Base-by-base conservation (phyloP, 164 flowering plant species). In the Liquidambar formosana region DNA sequence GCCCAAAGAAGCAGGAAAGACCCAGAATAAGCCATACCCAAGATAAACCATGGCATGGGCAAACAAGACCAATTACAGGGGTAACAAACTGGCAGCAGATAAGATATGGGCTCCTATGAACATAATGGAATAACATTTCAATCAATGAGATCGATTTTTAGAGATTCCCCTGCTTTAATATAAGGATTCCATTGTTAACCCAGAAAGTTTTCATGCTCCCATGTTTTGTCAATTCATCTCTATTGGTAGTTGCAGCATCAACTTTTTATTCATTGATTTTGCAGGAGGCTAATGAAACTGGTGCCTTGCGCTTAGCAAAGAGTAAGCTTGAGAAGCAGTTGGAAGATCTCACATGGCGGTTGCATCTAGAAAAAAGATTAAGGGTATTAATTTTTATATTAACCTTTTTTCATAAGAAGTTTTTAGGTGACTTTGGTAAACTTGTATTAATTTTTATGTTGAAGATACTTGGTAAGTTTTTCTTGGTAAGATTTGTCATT, bases 271-370 rank as follows among this genome's bases (percentile, higher is more conserved):
- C 15, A 5, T 65, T 52, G 47, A 5, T 25, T 54, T 65, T 66
- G 68, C 83, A 96, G 99, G 95, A 86, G 78, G 98, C 99, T 70
- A 96, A 93, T 88, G 98, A 96, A 85, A 78, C 99, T 59, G 99
- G 99, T 71, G 98, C 97, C 23, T 74, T 96, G 79, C 98, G 98
- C n/a, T 75, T 89, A 61, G 99, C 99, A 28, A 96, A 96, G 79
- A 85, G 46, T 78, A 93, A 96, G 75, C 98, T 96, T 70, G 96
- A 92, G 80, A 90, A 86, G 79, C 94, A 89, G 77, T 72, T 96
- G 79, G 99, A 96, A 77, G 99, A 96, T 79, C 89, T 96, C 54
- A 88, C 92, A 9, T 90, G 93, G 98, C 83, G 97, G 59, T 78
- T 96, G 85, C 89, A 93, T 27, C 71, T 96, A 48, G 99, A 96